phyloP scores from a whole-genome alignment of 129 eudicot genomes.

The Tanacetum coccineum region DNA sequence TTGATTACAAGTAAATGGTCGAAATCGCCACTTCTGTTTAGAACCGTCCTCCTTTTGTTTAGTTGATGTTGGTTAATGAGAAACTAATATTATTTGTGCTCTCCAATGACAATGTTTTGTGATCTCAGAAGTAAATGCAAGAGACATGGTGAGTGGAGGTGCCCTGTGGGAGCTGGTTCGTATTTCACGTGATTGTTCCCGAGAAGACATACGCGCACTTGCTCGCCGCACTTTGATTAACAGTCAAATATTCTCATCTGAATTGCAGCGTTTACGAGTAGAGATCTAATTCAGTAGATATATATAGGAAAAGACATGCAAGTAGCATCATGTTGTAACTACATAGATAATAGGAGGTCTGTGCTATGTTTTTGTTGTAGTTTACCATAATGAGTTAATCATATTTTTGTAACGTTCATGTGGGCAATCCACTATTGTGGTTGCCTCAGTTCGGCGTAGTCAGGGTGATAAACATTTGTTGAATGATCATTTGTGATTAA shows the following conservation, averaged over 20 bases:
- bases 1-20: background rate
- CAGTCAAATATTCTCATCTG: conserved; percentile 73
- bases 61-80: background rate
- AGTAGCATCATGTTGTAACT: conserved; percentile 2
- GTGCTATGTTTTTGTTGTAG: conserved; percentile 4
- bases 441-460: conserved; percentile 24
- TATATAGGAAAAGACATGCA: background rate
- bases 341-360: background rate
- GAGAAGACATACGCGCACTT: conserved; percentile 88
- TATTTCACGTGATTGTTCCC: conserved; percentile 90
- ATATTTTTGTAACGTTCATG: conserved; percentile 20
- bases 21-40: background rate
- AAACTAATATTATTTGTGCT: conserved; percentile 4
- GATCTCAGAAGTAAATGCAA: conserved; percentile 79
- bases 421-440: conserved; percentile 18
- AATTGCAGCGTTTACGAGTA: conserved; percentile 68
- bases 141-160: conserved; percentile 89
- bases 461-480: conserved; percentile 12
- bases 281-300: conserved; percentile 40
- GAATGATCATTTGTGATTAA: background rate
- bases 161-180: conserved; percentile 99
- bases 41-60: background rate
- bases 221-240: conserved; percentile 81
- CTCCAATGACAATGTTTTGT: background rate
- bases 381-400: background rate